Evolutionary conservation across 1,139 yeast genomes (phyloP).

Genomic region (Taphrina populina): DNA sequence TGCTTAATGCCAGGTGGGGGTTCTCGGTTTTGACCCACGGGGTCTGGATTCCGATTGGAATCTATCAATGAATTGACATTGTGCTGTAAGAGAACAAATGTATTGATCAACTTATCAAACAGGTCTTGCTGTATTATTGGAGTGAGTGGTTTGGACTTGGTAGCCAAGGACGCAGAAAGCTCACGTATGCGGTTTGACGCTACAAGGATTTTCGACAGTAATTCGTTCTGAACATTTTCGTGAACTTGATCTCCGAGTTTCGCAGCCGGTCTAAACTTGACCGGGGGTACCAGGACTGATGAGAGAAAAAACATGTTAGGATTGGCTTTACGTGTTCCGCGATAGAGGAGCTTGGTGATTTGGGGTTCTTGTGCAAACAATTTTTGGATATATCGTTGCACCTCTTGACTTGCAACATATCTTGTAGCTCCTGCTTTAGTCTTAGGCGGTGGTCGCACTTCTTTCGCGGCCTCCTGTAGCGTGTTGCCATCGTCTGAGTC

Average conservation of each 20-base stretch:
- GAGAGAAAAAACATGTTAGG: slow-evolving; percentile 93
- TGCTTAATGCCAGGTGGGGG: slow-evolving; percentile 96
- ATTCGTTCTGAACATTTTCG: slow-evolving; percentile 89
- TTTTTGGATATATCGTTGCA: slow-evolving; percentile 25
- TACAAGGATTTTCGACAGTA: slow-evolving; percentile 72
- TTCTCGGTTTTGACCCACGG: slow-evolving; percentile 56
- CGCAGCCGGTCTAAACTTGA: slow-evolving; percentile 94
- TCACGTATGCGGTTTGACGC: slow-evolving; percentile 83
- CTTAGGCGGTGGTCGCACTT: slow-evolving; percentile 59
- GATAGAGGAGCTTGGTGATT: slow-evolving; percentile 52
- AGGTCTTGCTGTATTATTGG: slow-evolving; percentile 74
- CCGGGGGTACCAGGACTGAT: slow-evolving; percentile 88
- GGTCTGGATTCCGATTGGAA: slow-evolving; percentile 78
- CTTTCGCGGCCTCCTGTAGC: slow-evolving; percentile 49
- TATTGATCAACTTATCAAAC: slow-evolving; percentile 70
- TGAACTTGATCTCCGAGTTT: slow-evolving; percentile 95
- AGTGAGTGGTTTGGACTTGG: slow-evolving; percentile 53
- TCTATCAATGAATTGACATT: slow-evolving; percentile 94
- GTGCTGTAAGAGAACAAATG: slow-evolving; percentile 90
- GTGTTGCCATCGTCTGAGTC: slow-evolving; percentile 42
- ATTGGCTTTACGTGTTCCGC: slow-evolving; percentile 41
- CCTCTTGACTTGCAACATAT: slow-evolving; percentile 27
- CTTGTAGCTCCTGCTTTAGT: slow-evolving; percentile 1
- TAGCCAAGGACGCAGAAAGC: slow-evolving; percentile 53
- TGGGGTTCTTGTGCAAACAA: slow-evolving; percentile 72